Evolutionary conservation across 495 filamentous ascomycete genomes (phyloP).

Genomic region (Talaromyces thailandensis): DNA sequence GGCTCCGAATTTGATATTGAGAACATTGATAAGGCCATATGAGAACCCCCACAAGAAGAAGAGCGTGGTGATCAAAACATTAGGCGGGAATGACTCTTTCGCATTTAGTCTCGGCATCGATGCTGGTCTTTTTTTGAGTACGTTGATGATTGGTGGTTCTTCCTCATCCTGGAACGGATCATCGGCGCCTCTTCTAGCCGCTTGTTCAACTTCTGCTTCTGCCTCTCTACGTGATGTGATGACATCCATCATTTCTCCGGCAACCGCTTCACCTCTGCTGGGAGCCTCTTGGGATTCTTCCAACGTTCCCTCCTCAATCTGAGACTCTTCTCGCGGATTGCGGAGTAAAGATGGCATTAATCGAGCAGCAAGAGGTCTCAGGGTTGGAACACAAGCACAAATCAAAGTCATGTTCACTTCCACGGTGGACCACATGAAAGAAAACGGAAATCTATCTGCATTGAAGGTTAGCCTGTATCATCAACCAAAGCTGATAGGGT

Average conservation of each 20-base stretch:
- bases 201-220: not conserved
- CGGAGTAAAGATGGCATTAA: slow-evolving; percentile 49
- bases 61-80: slow-evolving; percentile 57
- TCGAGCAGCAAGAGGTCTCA: slow-evolving; percentile 77
- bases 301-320: slow-evolving; percentile 23
- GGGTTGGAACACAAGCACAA: slow-evolving; percentile 79
- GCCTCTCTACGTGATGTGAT: not conserved
- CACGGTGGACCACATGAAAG: slow-evolving; percentile 87
- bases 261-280: slow-evolving; percentile 6
- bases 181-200: not conserved
- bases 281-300: slow-evolving; percentile 1
- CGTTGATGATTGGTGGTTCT: not conserved
- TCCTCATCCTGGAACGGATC: not conserved
- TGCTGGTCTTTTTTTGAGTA: slow-evolving; percentile 42
- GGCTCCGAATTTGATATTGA: slow-evolving; percentile 52
- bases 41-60: slow-evolving; percentile 87
- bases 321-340: slow-evolving; percentile 41
- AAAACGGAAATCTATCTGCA: slow-evolving; percentile 59
- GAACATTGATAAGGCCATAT: slow-evolving; percentile 69
- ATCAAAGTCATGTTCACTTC: slow-evolving; percentile 86
- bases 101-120: slow-evolving; percentile 61
- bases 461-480: not conserved
- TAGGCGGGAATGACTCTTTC: slow-evolving; percentile 45
- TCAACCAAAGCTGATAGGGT: not conserved
- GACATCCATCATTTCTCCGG: slow-evolving; percentile 24